Evolutionary conservation across 2,329 filamentous ascomycete species (phyloP), one percentile per base, ranked within the genome.

Genomic region (Fusarium acutatum): DNA sequence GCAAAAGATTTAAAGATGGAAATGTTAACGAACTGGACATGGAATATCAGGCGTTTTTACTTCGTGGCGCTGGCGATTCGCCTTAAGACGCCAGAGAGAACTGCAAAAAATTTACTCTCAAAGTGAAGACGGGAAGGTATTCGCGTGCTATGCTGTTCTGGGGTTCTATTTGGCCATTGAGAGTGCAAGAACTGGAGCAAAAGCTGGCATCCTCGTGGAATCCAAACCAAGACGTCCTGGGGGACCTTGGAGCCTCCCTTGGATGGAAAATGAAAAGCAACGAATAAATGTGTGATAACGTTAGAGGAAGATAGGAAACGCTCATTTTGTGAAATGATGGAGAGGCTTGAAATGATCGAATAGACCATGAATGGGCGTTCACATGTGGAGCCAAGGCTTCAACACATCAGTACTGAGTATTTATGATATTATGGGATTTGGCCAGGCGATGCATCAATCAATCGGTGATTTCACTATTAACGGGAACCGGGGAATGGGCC

Each of bases 41-140:
- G 8, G 54, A 60, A 8, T 64, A 37, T 7, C 18, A 12, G 20
- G 12, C 20, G 7, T 44, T 44, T 3, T 64, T 43, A 1, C 22
- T 50, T 3, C 9, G 20, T 4, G 14, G 6, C n/a, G 6, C 7
- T 1, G 2, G 7, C 20, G n/a, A 17, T 2, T 18, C 3, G 4
- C 0, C n/a, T 4, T 1, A 38, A 3, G 22, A 28, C 24, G 1
- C 4, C 1, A 3, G 9, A 14, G 5, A 3, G 10, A 2, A 13
- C 5, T 7, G 7, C 4, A 5, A 32, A n/a, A n/a, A n/a, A n/a
- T n/a, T n/a, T n/a, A n/a, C n/a, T n/a, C n/a, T n/a, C n/a, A n/a
- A n/a, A n/a, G n/a, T n/a, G n/a, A n/a, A n/a, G n/a, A n/a, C n/a
- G n/a, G n/a, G n/a, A n/a, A 9, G 26, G 11, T 1, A 34, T 6